phyloP scores from a whole-genome alignment of 2,329 filamentous ascomycete genomes.

The Plectosphaerella cucumerina region DNA sequence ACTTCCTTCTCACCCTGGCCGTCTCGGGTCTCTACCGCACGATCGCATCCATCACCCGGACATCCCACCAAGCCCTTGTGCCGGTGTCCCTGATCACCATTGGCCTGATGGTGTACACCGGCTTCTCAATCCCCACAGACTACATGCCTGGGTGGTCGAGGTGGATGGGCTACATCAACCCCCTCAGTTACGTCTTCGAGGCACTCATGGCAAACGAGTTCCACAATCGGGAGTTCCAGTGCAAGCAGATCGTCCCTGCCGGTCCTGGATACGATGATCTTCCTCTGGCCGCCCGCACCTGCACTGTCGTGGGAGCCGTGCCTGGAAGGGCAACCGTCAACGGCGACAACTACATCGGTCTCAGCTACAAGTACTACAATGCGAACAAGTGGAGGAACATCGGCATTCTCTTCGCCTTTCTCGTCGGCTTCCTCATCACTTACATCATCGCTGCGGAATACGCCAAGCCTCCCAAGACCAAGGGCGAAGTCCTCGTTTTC shows the following conservation, averaged over 20 bases:
- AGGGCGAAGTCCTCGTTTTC: slow-evolving; percentile 71
- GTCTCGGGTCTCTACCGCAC: slow-evolving; percentile 25
- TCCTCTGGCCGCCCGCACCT: slow-evolving; percentile 34
- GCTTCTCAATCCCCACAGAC: slow-evolving; percentile 58
- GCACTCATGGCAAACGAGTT: slow-evolving; percentile 83
- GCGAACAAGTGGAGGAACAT: slow-evolving; percentile 56
- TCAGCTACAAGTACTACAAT: slow-evolving; percentile 37
- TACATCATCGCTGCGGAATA: slow-evolving; percentile 64
- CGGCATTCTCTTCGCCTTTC: slow-evolving; percentile 63
- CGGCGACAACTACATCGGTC: slow-evolving; percentile 39
- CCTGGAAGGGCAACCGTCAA: slow-evolving; percentile 35
- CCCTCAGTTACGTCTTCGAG: slow-evolving; percentile 77
- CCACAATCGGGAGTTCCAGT: slow-evolving; percentile 54
- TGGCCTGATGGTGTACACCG: slow-evolving; percentile 65
- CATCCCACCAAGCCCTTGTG: slow-evolving; percentile 31
- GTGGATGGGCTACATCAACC: slow-evolving; percentile 81
- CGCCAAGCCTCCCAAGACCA: slow-evolving; percentile 63
- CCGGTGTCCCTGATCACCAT: slow-evolving; percentile 58
- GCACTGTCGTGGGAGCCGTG: slow-evolving; percentile 37
- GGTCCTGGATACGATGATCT: slow-evolving; percentile 30
- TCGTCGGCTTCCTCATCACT: slow-evolving; percentile 51
- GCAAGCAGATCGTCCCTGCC: slow-evolving; percentile 41
- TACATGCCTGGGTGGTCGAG: slow-evolving; percentile 78
- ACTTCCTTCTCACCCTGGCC: slow-evolving; percentile 26
- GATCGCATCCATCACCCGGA: slow-evolving; percentile 21